Conservation (phyloP, 2,329 filamentous ascomycete species). For the Fusarium anthophilum region DNA sequence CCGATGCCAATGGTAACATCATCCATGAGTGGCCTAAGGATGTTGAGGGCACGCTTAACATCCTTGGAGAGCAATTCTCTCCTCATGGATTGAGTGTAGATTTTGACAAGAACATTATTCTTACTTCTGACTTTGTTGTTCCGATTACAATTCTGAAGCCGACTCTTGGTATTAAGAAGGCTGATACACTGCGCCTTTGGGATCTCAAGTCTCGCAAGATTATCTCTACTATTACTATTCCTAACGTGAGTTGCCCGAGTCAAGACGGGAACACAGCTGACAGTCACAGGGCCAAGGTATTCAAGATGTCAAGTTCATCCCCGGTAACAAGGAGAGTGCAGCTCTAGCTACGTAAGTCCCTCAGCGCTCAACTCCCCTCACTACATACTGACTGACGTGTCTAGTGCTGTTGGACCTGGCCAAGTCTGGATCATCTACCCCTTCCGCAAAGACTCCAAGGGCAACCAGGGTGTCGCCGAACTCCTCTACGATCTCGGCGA, state of each 20-base stretch:
- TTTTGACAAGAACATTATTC: conserved; percentile 64
- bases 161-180: conserved; percentile 60
- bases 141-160: conserved; percentile 70
- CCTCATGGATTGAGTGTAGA: conserved; percentile 69
- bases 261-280: background rate
- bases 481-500: conserved; percentile 67
- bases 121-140: conserved; percentile 71
- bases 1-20: conserved; percentile 66
- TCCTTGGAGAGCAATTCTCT: conserved; percentile 68
- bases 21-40: conserved; percentile 71
- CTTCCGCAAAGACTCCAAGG: conserved; percentile 62
- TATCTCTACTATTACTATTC: conserved; percentile 69
- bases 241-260: conserved; percentile 52
- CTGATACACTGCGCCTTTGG: conserved; percentile 69
- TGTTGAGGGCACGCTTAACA: conserved; percentile 61
- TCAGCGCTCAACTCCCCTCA: background rate
- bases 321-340: conserved; percentile 65
- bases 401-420: conserved; percentile 63
- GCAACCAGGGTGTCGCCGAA: conserved; percentile 66
- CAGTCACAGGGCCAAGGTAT: conserved; percentile 61
- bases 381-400: background rate
- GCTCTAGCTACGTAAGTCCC: conserved; percentile 61
- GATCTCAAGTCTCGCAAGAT: conserved; percentile 62
- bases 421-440: conserved; percentile 74
- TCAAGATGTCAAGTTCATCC: conserved; percentile 73